A percentile compares a stretch with the other conserved stretches of the same genome.
Evolutionary conservation across 139 green algal genomes (phyloP).

Genomic region (Tetratostichococcus sp.): DNA sequence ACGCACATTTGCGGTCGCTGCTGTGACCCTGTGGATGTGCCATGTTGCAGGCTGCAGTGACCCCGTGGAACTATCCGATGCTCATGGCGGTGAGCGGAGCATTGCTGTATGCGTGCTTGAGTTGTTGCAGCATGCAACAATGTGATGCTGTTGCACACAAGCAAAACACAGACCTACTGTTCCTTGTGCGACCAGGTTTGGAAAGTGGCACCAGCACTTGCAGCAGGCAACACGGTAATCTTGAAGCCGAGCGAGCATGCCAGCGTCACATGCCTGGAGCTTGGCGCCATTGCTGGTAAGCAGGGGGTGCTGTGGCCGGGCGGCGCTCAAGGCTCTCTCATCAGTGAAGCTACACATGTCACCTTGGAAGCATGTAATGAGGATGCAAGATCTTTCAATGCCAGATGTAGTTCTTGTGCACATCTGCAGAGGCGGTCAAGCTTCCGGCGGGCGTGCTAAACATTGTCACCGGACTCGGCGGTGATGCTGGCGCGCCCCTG

Average conservation of each 20-base stretch:
- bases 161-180: no score
- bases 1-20: no score
- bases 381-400: no score
- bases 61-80: conserved; percentile 88
- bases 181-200: no score
- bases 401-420: no score
- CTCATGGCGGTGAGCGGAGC: conserved; percentile 61
- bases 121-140: conserved; percentile 1
- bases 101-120: no score
- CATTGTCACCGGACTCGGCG: conserved; percentile 60
- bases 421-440: conserved; percentile 39
- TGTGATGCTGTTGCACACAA: neutral
- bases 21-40: no score
- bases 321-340: no score
- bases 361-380: no score
- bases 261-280: conserved; percentile 78
- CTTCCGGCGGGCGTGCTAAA: conserved; percentile 79
- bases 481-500: conserved; percentile 51
- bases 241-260: conserved; percentile 83
- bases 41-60: conserved; percentile 57
- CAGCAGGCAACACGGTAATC: conserved; percentile 72
- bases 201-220: conserved; percentile 87
- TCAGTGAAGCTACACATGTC: no score
- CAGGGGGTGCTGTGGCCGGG: no score
- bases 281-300: conserved; percentile 51